These are phyloP conservation scores for Acanthamoeba sp. DNA, from an alignment of 208 protist genomes.

Conservation along the genomic window DNA sequence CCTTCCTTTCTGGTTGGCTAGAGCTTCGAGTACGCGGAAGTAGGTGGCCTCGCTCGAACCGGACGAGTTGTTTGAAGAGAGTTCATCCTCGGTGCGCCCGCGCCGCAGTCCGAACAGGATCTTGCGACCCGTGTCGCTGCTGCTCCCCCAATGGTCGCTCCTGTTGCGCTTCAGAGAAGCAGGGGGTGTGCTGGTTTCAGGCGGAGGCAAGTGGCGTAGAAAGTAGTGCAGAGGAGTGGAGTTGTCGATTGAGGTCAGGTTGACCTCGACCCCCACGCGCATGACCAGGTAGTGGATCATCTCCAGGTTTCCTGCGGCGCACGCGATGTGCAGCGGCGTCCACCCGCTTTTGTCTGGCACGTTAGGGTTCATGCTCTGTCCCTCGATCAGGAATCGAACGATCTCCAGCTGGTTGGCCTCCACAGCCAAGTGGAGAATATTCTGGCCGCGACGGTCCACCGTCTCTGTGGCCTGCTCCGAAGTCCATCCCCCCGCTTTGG, in stretches of 20 bases:
- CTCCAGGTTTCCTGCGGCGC: background rate
- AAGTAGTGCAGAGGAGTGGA: slow-evolving; percentile 68
- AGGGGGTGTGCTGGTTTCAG: background rate
- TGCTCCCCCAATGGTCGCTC: background rate
- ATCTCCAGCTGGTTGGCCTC: slow-evolving; percentile 22
- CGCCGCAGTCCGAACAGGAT: background rate
- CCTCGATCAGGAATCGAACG: slow-evolving; percentile 24
- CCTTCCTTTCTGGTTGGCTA: background rate
- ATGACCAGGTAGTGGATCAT: background rate
- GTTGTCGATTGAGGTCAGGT: background rate
- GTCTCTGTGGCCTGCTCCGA: background rate
- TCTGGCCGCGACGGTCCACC: background rate
- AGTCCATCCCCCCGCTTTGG: background rate
- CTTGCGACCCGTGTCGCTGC: background rate
- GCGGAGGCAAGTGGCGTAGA: background rate
- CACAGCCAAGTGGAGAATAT: slow-evolving; percentile 28
- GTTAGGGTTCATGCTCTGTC: background rate
- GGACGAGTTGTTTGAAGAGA: background rate
- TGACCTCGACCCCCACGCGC: background rate
- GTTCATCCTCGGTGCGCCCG: background rate
- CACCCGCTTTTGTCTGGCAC: background rate
- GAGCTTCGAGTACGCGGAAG: background rate
- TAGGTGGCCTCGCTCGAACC: background rate
- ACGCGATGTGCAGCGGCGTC: slow-evolving; percentile 66
- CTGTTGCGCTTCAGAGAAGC: too few relatives aligned